Evolutionary conservation across 2,329 filamentous ascomycete species (phyloP).

Genomic region (Dendryphion nanum): DNA sequence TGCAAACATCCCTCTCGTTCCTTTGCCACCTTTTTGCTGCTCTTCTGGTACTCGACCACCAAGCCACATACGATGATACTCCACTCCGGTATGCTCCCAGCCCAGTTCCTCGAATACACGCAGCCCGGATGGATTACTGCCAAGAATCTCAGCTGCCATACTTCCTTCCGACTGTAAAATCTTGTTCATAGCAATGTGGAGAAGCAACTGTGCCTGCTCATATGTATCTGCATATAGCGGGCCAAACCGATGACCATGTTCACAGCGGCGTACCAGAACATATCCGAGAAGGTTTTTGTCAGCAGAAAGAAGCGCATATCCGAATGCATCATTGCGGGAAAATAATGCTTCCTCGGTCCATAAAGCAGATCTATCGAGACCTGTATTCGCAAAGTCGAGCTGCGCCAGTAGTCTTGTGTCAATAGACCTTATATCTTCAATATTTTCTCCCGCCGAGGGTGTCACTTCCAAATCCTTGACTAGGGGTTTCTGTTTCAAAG

Average conservation of each 20-base stretch:
- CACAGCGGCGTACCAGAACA: conserved; percentile 29
- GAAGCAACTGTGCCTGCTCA: conserved; percentile 20
- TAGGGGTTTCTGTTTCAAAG: conserved; percentile 11
- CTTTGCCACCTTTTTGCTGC: conserved; percentile 29
- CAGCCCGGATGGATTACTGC: conserved; percentile 24
- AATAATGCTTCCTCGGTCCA: conserved; percentile 32
- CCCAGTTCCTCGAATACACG: conserved; percentile 34
- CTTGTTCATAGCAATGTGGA: conserved; percentile 24
- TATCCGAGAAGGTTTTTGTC: conserved; percentile 21
- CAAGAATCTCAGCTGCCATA: conserved; percentile 36
- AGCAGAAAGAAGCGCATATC: conserved; percentile 18
- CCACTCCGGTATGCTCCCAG: conserved; percentile 26
- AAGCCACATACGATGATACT: conserved; percentile 42
- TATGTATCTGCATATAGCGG: conserved; percentile 35
- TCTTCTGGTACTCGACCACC: conserved; percentile 27
- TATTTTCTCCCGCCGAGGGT: conserved; percentile 2
- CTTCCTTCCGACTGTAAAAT: conserved; percentile 14
- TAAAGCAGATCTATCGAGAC: conserved; percentile 27
- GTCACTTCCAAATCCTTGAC: no score
- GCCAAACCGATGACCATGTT: conserved; percentile 33
- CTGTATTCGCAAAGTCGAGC: conserved; percentile 30
- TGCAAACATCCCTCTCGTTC: conserved; percentile 31
- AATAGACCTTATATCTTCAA: conserved; percentile 22
- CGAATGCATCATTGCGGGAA: conserved; percentile 24
- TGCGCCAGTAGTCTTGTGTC: conserved; percentile 17